Base-by-base conservation (phyloP, 352 stramenopile genomes). In the Phytophthora gonapodyides region DNA sequence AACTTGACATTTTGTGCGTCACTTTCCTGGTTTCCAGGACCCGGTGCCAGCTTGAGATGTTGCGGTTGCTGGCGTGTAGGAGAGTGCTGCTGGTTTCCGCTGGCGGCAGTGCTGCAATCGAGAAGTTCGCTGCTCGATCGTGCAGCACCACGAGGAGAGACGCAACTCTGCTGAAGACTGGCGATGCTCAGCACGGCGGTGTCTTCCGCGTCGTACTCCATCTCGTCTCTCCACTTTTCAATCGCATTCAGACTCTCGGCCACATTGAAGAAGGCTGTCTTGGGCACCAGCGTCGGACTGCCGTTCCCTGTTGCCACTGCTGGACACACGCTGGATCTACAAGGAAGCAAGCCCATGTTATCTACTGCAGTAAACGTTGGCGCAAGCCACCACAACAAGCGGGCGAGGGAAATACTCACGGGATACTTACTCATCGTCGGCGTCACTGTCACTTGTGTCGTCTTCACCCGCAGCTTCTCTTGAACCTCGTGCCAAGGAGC, bases 191-290 rank as follows among this genome's bases (percentile, higher is more conserved):
- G 41, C 24, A 68, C 47, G 6, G 34, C 47, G 5, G 41, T 64
- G 37, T 73, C 55, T 35, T 70, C 64, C 3, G 70, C 61, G 50
- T 75, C 49, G 21, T 78, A 69, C 33, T 87, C 77, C 74, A 86
- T 82, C 48, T 86, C 66, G 45, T 92, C 80, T n/a, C 79, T 69
- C 81, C 83, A 93, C 34, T 78, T 76, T 49, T 88, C 78, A 57
- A 92, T 89, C 15, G 81, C 83, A 37, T 88, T 72, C 33, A 92
- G 58, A 54, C 83, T 92, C 54, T 86, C 74, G 0, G 70, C 72
- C 13, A 93, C 80, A 61, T 93, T 88, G 64, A 93, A 91, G 45
- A 91, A 89, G 9, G 67, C 34, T 51, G 59, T 62, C 57, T 71
- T 69, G 10, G 61, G 69, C 35, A 60, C 48, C n/a, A n/a, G 15